A percentile compares a stretch with the other conserved stretches of the same genome.
Evolutionary conservation across 768 basidiomycete genomes (phyloP).

Genomic region (Rhizopogon salebrosus): DNA sequence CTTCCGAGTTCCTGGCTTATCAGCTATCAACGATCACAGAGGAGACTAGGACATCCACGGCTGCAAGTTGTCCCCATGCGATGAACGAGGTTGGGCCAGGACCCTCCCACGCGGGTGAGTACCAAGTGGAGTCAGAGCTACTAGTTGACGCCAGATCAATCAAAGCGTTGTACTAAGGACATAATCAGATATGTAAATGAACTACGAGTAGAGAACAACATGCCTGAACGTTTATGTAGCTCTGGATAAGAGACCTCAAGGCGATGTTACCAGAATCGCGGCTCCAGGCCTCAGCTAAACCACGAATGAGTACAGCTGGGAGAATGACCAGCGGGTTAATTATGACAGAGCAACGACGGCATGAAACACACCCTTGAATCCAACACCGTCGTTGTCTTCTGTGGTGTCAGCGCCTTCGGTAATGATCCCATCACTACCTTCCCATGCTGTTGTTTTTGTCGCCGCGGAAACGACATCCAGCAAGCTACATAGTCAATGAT

Average conservation of each 20-base stretch:
- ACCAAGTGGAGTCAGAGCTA: slow-evolving; percentile 1
- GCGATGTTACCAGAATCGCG: slow-evolving; percentile 32
- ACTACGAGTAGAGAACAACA: not conserved
- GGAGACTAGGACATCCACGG: not conserved
- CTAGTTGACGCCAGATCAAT: slow-evolving; percentile 2
- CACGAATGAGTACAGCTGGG: slow-evolving; percentile 42
- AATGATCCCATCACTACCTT: slow-evolving; percentile 45
- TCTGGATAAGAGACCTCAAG: slow-evolving; percentile 38
- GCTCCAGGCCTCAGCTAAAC: slow-evolving; percentile 39
- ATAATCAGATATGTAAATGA: not conserved
- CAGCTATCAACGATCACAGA: not conserved
- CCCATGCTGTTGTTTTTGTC: slow-evolving; percentile 41
- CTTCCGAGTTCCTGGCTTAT: too few relatives aligned
- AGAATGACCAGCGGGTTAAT: not conserved
- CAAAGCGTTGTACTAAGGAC: slow-evolving; percentile 2
- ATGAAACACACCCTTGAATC: slow-evolving; percentile 41
- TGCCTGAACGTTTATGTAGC: slow-evolving; percentile 50
- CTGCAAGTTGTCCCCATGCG: slow-evolving; percentile 4
- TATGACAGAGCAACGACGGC: not conserved
- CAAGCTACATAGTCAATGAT: slow-evolving; percentile 23
- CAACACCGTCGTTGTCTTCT: slow-evolving; percentile 41
- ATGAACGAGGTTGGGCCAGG: slow-evolving; percentile 3
- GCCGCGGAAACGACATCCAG: slow-evolving; percentile 33
- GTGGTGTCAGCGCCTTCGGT: slow-evolving; percentile 42
- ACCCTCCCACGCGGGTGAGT: slow-evolving; percentile 6